Base-by-base conservation (phyloP, 345 rosid species). In the Brassica nigra region DNA sequence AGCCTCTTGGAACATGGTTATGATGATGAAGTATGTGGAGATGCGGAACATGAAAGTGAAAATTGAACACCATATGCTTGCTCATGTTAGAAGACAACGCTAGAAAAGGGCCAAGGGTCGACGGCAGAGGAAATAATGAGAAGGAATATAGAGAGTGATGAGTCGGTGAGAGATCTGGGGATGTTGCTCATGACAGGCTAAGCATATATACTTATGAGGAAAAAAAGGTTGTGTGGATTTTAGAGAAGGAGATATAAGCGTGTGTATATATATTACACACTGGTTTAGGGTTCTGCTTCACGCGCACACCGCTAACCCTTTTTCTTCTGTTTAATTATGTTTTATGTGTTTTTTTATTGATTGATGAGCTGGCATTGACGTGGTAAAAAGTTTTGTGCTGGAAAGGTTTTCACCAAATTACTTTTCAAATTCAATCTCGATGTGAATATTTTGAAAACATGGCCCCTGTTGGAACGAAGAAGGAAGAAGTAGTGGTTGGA, bases 61-160 rank as follows among this genome's bases (percentile, higher is more conserved):
- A 90, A 27, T 70, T 84, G 31, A 86, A 66, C 58, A 81, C 80
- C 83, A 71, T 81, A 18, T 64, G 76, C n/a, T 42, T 42, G 63
- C 12, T 77, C 28, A 42, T 42, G n/a, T 42, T 79, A 90, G 30
- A 79, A 85, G 81, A 77, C 77, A 1, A 73, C 36, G 66, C 34
- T 39, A 84, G 89, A 83, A 71, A 94, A 94, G 59, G 96, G 98
- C 97, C 98, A 92, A 23, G 94, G 92, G 42, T 92, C 98, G 10
- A 70, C 83, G 15, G 97, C 88, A 27, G 93, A 72, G 73, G 97
- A 92, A 23, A 94, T 94, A 36, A 88, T 86, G 7, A 92, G 91
- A 68, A 83, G 84, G 78, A 94, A 94, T 44, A 88, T 86, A 76
- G 92, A 85, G 23, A 92, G 82, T 67, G 88, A 85, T 68, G 93